Conservation (phyloP, 495 filamentous ascomycete genomes). For the Lophium mytilinum region DNA sequence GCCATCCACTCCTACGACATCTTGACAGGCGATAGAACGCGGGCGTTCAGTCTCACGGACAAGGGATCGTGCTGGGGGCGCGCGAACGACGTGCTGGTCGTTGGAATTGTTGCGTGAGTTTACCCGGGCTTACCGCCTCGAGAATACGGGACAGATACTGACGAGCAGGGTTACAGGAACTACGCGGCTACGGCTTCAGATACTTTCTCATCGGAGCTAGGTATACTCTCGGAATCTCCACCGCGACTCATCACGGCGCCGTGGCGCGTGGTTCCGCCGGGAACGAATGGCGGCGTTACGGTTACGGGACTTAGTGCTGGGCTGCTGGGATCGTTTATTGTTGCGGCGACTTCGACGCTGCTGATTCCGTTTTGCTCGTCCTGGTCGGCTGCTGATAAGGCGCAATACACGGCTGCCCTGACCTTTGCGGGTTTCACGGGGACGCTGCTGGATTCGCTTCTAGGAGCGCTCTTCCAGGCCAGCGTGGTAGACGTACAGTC, state of each 20-base stretch:
- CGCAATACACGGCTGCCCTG: conserved; percentile 36
- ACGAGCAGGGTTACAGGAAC: conserved; percentile 35
- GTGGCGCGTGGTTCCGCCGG: conserved; percentile 68
- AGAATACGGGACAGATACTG: neutral
- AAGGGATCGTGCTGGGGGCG: conserved; percentile 30
- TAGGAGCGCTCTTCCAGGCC: conserved; percentile 78
- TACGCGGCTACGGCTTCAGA: conserved; percentile 89
- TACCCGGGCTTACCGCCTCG: conserved; percentile 5
- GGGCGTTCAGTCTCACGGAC: neutral
- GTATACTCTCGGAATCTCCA: conserved; percentile 67
- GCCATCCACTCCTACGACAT: conserved; percentile 52
- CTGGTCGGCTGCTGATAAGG: conserved; percentile 17
- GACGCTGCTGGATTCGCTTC: conserved; percentile 73
- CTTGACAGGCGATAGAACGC: neutral
- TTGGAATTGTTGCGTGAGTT: conserved; percentile 46
- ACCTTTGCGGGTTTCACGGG: conserved; percentile 67
- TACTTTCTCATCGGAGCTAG: conserved; percentile 91
- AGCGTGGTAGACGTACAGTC: conserved; percentile 76
- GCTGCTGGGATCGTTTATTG: conserved; percentile 60
- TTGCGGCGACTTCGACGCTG: conserved; percentile 56
- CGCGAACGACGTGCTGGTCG: conserved; percentile 43
- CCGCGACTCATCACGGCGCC: conserved; percentile 84
- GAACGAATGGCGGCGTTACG: conserved; percentile 91
- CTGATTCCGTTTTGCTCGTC: conserved; percentile 61
- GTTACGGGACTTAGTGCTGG: conserved; percentile 64